Evolutionary conservation across 2,329 filamentous ascomycete species (phyloP), one percentile per base, ranked within the genome.

Genomic region (Sporothrix pseudoabietina): DNA sequence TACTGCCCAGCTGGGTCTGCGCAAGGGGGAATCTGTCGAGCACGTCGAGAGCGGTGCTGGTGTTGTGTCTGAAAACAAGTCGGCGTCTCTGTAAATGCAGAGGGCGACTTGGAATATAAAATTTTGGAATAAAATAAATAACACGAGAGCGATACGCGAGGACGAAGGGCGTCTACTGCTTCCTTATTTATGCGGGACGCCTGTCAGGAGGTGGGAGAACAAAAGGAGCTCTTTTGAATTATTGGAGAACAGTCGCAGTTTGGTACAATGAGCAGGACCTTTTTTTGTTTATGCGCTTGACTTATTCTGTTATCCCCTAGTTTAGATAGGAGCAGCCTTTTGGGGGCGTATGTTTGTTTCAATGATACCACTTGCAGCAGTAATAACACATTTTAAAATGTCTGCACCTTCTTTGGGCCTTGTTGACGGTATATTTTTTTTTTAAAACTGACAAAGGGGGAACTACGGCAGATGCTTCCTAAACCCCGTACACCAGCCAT

Each of bases 1-100:
- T 80, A 91, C 89, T 0, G 76, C 82, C 3, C 85, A 87, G 79
- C 80, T 89, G 16, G 87, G 87, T 0, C 76, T 86, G 1, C 82
- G 78, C 75, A 81, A 79, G 72, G 80, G 79, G 0, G 80, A 82
- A 65, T 78, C 75, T 30, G 35, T 81, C 35, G 81, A 81, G 49
- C n/a, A 73, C 4, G 65, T 71, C 19, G 76, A 75, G 54, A 54
- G 71, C 16, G 74, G 47, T 54, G 44, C 10, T 12, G 44, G 26
- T 22, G 26, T 61, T 9, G 14, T 49, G 44, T 49, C 47, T 19
- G 41, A 49, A 47, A 54, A 39, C 68, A 69, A 72, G 49, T 22
- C n/a, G 22, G 35, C 16, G 7, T 68, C 68, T 10, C 10, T 14
- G 66, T 68, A 52, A 68, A 22, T 30, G 26, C 19, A 35, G 5